Evolutionary conservation across 768 basidiomycete species (phyloP).

Genomic region (Boletus subcaerulescens): DNA sequence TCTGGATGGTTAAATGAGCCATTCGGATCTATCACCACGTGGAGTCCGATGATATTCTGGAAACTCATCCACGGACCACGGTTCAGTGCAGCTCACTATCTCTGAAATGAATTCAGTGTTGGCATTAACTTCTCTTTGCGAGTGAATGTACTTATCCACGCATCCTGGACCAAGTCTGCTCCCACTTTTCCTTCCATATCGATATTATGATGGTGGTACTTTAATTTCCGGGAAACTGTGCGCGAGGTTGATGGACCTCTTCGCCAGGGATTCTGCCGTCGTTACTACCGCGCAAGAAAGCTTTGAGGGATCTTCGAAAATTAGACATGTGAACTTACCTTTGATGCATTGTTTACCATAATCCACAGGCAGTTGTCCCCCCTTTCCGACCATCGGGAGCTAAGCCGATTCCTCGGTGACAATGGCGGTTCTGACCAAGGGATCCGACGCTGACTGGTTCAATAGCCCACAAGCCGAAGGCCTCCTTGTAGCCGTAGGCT

Average conservation of each 20-base stretch:
- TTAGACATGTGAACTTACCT: constrained; percentile 1
- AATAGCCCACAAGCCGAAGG: background rate
- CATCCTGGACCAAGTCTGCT: background rate
- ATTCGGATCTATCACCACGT: background rate
- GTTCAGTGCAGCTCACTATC: background rate
- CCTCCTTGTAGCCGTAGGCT: background rate
- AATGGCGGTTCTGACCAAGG: background rate
- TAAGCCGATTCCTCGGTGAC: background rate
- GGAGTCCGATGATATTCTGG: background rate
- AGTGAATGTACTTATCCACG: background rate
- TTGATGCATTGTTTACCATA: background rate
- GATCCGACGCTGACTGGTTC: background rate
- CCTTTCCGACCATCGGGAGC: too few species aligned
- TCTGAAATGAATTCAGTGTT: background rate
- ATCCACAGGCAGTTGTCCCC: too few species aligned
- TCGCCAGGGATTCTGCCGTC: background rate
- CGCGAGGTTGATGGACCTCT: too few species aligned
- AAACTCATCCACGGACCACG: background rate
- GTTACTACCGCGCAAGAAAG: background rate
- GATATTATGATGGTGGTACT: too few species aligned
- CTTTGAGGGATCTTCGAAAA: background rate
- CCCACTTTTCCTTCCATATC: too few species aligned
- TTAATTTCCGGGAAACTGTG: too few species aligned
- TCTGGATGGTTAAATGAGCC: background rate
- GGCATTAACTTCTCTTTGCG: background rate